These are phyloP conservation scores for Fagopyrum esculentum DNA, from an alignment of 148 eudicot genomes.

Conservation along the genomic window DNA sequence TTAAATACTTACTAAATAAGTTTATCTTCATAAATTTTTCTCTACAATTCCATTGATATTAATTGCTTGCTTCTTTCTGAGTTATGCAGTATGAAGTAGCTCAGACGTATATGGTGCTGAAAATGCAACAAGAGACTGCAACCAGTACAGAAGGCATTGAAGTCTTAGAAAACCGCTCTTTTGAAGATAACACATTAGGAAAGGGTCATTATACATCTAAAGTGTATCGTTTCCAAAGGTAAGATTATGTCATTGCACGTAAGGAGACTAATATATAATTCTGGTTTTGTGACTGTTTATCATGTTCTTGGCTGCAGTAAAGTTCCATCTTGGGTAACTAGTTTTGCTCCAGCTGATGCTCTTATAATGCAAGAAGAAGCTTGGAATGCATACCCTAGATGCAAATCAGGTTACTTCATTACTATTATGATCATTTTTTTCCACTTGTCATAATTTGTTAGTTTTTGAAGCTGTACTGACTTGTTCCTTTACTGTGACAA, in stretches of 20 bases:
- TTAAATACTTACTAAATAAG: not conserved
- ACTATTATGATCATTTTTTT: constrained; percentile 4
- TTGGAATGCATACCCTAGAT: constrained; percentile 71
- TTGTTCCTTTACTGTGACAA: not conserved
- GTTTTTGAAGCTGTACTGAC: not conserved
- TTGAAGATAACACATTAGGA: constrained; percentile 47
- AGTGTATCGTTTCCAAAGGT: constrained; percentile 60
- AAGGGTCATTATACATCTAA: constrained; percentile 60
- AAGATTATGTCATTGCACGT: not conserved
- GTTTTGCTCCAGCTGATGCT: constrained; percentile 50
- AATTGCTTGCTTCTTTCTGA: not conserved
- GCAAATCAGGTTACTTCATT: constrained; percentile 50
- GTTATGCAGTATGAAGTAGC: constrained; percentile 58
- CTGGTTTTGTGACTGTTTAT: not conserved
- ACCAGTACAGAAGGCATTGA: constrained; percentile 58
- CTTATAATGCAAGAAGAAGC: constrained; percentile 64
- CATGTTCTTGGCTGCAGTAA: constrained; percentile 35
- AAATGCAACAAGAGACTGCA: constrained; percentile 55
- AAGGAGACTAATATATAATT: not conserved
- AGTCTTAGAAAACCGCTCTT: constrained; percentile 42
- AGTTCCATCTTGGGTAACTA: constrained; percentile 59
- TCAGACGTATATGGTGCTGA: constrained; percentile 57
- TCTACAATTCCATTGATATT: too few species aligned
- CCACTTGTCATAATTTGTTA: not conserved
- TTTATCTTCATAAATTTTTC: too few species aligned